A percentile compares a stretch with the other conserved stretches of the same genome.
These are phyloP conservation scores for Ambrosia hybrid DNA, from an alignment of 140 eudicot species.

Conservation along the genomic window DNA sequence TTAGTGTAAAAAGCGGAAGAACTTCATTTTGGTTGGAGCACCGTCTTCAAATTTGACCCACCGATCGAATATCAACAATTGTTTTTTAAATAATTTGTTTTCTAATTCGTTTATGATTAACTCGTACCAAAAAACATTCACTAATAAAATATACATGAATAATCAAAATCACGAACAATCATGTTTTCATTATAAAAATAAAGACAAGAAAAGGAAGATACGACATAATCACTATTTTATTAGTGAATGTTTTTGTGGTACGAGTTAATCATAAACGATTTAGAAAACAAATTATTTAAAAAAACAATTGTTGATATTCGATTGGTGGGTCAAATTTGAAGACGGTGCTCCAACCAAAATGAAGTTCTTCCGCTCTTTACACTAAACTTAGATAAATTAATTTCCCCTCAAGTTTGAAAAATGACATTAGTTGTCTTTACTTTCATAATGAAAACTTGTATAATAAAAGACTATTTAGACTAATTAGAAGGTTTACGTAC, in stretches of 20 bases:
- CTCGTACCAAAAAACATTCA: not conserved
- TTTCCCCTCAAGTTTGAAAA: not conserved
- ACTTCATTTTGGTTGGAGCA: conserved; percentile 23
- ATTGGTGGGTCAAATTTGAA: conserved; percentile 27
- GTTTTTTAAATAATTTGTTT: not conserved
- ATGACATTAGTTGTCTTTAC: not conserved
- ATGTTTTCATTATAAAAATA: not conserved
- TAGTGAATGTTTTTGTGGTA: not conserved
- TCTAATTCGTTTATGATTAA: not conserved
- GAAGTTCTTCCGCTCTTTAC: not conserved
- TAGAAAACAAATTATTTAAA: not conserved
- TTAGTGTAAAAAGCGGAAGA: not conserved
- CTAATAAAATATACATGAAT: not conserved
- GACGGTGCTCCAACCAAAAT: conserved; percentile 28
- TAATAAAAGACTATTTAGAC: too few species aligned
- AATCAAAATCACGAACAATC: not conserved
- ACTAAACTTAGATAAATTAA: not conserved
- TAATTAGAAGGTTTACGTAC: too few species aligned
- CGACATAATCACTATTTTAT: not conserved
- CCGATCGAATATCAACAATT: conserved; percentile 24
- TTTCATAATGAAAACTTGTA: too few species aligned
- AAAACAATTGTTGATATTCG: conserved; percentile 20
- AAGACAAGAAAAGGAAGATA: not conserved
- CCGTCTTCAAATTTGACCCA: conserved; percentile 30
- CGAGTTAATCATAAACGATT: not conserved